Evolutionary conservation across 352 stramenopile genomes (phyloP).

Genomic region (Blastocystis sp.): DNA sequence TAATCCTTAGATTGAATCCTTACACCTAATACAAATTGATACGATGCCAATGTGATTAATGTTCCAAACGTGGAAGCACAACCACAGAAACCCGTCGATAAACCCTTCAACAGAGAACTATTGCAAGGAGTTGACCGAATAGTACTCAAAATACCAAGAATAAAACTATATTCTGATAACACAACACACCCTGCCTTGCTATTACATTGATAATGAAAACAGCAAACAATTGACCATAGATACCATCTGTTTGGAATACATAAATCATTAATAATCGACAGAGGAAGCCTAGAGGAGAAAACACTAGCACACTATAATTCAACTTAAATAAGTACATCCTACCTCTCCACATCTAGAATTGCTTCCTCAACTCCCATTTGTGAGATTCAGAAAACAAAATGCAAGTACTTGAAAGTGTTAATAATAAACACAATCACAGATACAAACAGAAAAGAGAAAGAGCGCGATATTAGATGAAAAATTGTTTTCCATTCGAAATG

Average conservation of each 20-base stretch:
- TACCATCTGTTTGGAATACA: neutral
- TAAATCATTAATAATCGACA: neutral
- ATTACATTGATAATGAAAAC: slow-evolving; percentile 26
- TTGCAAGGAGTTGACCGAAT: neutral
- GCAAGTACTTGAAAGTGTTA: neutral
- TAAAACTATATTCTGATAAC: neutral
- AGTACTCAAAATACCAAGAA: neutral
- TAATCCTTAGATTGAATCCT: neutral
- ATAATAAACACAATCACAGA: neutral
- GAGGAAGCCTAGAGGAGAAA: neutral
- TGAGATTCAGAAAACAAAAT: neutral
- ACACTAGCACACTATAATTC: neutral
- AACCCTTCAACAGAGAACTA: neutral
- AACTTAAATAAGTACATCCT: neutral
- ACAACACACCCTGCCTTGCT: neutral
- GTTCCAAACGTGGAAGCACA: slow-evolving; percentile 16
- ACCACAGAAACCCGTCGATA: slow-evolving; percentile 12
- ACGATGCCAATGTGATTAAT: neutral
- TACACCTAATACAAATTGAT: neutral
- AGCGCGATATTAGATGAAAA: slow-evolving; percentile 38
- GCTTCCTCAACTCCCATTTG: neutral
- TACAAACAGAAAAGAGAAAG: neutral
- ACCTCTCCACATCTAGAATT: neutral
- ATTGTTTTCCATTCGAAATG: slow-evolving; percentile 45
- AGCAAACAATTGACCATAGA: neutral